These are phyloP conservation scores for Acacia pycnantha DNA, from an alignment of 331 rosid species.

Conservation along the genomic window DNA sequence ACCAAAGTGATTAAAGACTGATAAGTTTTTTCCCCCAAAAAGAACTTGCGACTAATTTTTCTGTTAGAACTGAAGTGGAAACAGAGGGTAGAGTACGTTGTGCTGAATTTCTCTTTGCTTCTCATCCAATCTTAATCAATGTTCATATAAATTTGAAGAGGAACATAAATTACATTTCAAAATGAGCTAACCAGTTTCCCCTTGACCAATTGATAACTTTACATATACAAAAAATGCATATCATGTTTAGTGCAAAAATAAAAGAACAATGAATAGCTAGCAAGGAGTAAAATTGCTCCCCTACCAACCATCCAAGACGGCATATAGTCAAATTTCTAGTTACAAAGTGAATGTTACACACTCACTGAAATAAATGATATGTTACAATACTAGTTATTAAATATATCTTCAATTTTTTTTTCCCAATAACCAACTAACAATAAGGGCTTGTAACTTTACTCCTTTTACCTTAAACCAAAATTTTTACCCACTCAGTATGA, in stretches of 20 bases:
- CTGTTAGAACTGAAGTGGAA: neutral
- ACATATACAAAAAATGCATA: neutral
- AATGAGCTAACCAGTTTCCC: neutral
- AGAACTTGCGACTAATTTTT: neutral
- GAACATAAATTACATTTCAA: neutral
- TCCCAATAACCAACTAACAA: neutral
- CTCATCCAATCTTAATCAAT: neutral
- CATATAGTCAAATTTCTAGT: neutral
- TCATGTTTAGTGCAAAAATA: neutral
- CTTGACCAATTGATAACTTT: neutral
- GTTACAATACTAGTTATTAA: slow-evolving; percentile 9
- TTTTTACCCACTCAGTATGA: neutral
- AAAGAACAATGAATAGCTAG: neutral
- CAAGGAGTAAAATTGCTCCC: slow-evolving; percentile 8
- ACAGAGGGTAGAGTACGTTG: neutral
- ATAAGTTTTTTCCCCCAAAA: neutral
- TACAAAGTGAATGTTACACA: slow-evolving; percentile 24
- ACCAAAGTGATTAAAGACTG: neutral
- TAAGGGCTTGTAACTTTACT: neutral
- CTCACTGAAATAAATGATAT: slow-evolving; percentile 20
- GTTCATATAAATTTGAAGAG: neutral
- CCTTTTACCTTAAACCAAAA: neutral
- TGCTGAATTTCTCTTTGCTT: neutral
- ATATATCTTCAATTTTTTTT: neutral
- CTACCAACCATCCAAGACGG: neutral